Evolutionary conservation across 768 basidiomycete genomes (phyloP), one percentile per base, ranked within the genome.

Genomic region (Plicaturopsis crispa): DNA sequence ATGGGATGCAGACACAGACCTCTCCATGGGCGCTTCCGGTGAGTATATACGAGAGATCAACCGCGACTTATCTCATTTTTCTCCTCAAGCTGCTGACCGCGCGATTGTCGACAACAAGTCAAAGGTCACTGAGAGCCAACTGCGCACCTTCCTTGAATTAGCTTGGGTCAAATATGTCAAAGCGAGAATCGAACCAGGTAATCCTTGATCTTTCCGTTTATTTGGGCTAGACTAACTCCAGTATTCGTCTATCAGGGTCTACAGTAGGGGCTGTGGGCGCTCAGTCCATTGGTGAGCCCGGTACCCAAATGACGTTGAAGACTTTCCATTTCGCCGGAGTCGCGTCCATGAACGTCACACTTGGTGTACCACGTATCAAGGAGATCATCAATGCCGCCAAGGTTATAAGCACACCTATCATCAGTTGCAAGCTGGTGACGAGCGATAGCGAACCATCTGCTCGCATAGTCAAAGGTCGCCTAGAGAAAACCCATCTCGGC

Each of bases 301-400:
- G 94, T 30, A 99, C 96, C 0, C 96, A 99, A 56, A 99, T 99
- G 96, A 98, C 94, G 2, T 62, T 98, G 47, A 98, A 98, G 65
- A 98, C 96, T 40, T 99, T 99, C 79, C 96, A 99, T 71, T 99
- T 98, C 61, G 96, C 96, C 51, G 96, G 96, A 66, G 94, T 99
- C 45, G 96, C 96, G 6, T 94, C 93, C 24, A 99, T 98, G 96
- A 98, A 97, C 63, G 91, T 99, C 46, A 99, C 96, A 0, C 78
- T 98, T 24, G 96, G 96, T 61, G 96, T 98, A n/a, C 96, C 96
- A 3, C 94, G 96, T 52, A 98, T 99, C 65, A 98, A 98, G 61
- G 96, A 99, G 61, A 98, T 99, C 48, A 99, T 99, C 69, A 99
- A 98, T 50, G 96, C 92, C 2, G 89, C 96, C n/a, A 99, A 96